Base-by-base conservation (phyloP, 208 protist species). In the Leishmania gerbilli region DNA sequence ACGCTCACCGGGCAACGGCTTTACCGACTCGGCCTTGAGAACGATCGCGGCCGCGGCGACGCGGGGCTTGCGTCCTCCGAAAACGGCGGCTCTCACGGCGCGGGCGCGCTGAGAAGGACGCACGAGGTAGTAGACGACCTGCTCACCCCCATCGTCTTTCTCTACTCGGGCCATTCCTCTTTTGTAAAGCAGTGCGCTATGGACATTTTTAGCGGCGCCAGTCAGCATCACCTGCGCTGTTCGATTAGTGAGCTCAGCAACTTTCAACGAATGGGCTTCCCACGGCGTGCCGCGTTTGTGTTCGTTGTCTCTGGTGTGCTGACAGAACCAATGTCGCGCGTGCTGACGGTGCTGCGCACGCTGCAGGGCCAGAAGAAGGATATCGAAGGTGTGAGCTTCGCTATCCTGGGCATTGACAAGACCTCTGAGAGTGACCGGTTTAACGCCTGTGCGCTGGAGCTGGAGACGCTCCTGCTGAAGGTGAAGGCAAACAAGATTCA, bases 391-490 rank as follows among this genome's bases (percentile, higher is more conserved):
- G 90, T 91, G 5, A 84, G 81, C 45, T 93, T 93, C 65, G 87
- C 89, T 42, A 88, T 93, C 31, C 84, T 93, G 24, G 88, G 89
- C 67, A 89, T 93, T 67, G 82, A 88, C 76, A 82, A 90, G 40
- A 56, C 78, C 8, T 82, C 88, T 0, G 71, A 77, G 47, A 88
- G 80, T 53, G 88, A 85, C 45, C 81, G 84, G 49, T 93, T 91
- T 62, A 93, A 93, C 76, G 79, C 80, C 1, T 90, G 80, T 58
- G 85, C 88, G 47, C 78, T 91, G 60, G 88, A 91, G 82, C 69
- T 93, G 31, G 88, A 93, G 82, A 89, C 81, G n/a, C 74, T 90
- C 42, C 88, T 93, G 58, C 84, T 93, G 5, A 80, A 81, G 34
- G 74, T 89, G 47, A 69, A 83, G 58, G 90, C 88, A 9, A 83